Percentiles rank a stretch among this genome's conserved stretches.
phyloP scores from a whole-genome alignment of 2,329 filamentous ascomycete genomes.

The Colletotrichum limetticola region DNA sequence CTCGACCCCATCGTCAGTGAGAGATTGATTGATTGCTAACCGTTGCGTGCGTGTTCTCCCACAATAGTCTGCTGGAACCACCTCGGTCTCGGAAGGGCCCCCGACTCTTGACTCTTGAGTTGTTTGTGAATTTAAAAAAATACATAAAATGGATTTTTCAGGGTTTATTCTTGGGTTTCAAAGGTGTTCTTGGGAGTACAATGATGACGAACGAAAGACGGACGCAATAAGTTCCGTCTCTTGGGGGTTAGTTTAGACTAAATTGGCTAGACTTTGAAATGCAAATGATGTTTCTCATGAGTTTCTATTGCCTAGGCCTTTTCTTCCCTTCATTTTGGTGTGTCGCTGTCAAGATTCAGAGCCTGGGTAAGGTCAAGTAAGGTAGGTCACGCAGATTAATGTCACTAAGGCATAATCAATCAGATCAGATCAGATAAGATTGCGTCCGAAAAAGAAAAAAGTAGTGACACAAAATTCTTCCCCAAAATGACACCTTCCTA shows the following conservation, averaged over 20 bases:
- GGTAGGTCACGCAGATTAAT: neutral
- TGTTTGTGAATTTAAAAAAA: neutral
- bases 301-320: too few species aligned
- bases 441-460: too few species aligned
- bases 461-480: neutral
- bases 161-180: neutral
- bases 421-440: neutral
- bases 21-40: slow-evolving; percentile 32
- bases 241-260: slow-evolving; percentile 11
- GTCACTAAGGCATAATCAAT: neutral
- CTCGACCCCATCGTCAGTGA: neutral
- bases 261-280: slow-evolving; percentile 15
- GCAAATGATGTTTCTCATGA: slow-evolving; percentile 7
- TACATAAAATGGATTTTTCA: neutral
- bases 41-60: neutral
- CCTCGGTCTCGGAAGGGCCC: slow-evolving; percentile 52
- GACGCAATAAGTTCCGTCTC: neutral
- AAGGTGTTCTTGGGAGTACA: slow-evolving; percentile 26
- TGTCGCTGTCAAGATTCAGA: too few species aligned
- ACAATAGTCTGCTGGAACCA: slow-evolving; percentile 65
- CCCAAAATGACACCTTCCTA: neutral
- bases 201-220: slow-evolving; percentile 3
- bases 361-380: too few species aligned
- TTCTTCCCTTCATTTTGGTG: too few species aligned
- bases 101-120: slow-evolving; percentile 20